phyloP scores from a whole-genome alignment of 108 stramenopile species.

The Discostella stelligeroides region DNA sequence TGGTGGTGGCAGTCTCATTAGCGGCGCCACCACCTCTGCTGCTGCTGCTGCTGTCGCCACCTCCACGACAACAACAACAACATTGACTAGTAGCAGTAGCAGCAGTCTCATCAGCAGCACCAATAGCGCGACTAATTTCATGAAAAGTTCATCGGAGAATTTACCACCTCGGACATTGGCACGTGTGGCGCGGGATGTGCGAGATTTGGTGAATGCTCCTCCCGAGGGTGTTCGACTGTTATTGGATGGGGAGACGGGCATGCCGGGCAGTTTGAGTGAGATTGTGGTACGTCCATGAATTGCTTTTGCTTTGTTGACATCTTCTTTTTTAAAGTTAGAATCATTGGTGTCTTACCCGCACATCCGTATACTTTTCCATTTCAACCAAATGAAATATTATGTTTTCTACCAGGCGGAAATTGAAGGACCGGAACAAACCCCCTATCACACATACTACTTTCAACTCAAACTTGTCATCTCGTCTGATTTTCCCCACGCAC shows the following conservation, averaged over 20 bases:
- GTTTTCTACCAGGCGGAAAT: too few relatives aligned
- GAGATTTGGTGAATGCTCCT: slow-evolving; percentile 80
- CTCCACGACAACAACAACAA: too few relatives aligned
- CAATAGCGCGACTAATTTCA: too few relatives aligned
- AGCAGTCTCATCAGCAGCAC: too few relatives aligned
- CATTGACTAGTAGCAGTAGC: too few relatives aligned
- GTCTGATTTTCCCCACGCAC: slow-evolving; percentile 87
- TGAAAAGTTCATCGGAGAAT: slow-evolving; percentile 58
- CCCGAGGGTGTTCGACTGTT: slow-evolving; percentile 86
- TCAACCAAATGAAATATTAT: slow-evolving; percentile 34
- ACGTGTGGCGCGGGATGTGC: slow-evolving; percentile 85
- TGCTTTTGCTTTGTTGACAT: neutral
- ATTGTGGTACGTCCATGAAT: slow-evolving; percentile 74
- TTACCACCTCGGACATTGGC: slow-evolving; percentile 89
- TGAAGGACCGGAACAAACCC: slow-evolving; percentile 94
- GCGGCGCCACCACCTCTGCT: too few relatives aligned
- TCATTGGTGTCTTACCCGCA: neutral
- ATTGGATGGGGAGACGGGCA: slow-evolving; percentile 75
- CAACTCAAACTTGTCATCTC: slow-evolving; percentile 92
- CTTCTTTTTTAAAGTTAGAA: neutral
- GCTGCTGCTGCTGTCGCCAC: too few relatives aligned
- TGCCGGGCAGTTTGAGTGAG: slow-evolving; percentile 73
- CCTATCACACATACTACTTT: slow-evolving; percentile 93
- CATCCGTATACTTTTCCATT: too few relatives aligned
- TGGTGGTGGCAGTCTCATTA: too few relatives aligned